Evolutionary conservation across 2,329 filamentous ascomycete genomes (phyloP).

Genomic region (Colletotrichum tropicale): DNA sequence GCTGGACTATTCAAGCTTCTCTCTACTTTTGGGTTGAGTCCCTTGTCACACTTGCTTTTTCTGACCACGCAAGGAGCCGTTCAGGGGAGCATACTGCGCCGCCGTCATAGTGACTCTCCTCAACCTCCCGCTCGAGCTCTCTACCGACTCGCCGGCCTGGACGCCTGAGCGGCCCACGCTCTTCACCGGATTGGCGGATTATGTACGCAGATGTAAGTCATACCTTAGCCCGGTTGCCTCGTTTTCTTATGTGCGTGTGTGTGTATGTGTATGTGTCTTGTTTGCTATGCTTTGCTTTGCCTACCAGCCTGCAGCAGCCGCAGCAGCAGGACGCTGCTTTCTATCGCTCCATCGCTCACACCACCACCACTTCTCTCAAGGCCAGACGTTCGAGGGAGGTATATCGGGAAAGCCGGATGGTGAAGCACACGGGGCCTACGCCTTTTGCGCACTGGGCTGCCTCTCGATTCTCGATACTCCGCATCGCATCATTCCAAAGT

Average conservation of each 20-base stretch:
- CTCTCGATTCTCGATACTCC: slow-evolving; percentile 85
- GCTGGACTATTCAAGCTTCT: neutral
- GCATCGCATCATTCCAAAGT: slow-evolving; percentile 74
- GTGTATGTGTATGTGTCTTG: neutral
- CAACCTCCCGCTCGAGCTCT: slow-evolving; percentile 80
- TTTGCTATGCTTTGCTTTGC: neutral
- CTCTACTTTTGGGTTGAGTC: neutral
- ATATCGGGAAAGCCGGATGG: slow-evolving; percentile 84
- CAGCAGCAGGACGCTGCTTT: neutral
- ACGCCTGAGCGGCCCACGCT: slow-evolving; percentile 67
- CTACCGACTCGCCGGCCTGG: slow-evolving; percentile 72
- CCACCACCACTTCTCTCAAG: slow-evolving; percentile 41
- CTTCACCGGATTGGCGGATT: slow-evolving; percentile 76
- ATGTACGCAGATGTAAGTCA: slow-evolving; percentile 77
- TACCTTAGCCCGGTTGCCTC: slow-evolving; percentile 17
- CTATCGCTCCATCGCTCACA: neutral
- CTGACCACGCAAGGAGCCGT: slow-evolving; percentile 19
- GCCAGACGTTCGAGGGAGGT: slow-evolving; percentile 94
- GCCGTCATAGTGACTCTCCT: slow-evolving; percentile 84
- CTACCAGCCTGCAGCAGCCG: neutral
- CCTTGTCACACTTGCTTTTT: neutral
- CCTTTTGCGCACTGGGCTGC: slow-evolving; percentile 91
- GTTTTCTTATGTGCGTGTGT: neutral
- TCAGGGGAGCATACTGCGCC: slow-evolving; percentile 88
- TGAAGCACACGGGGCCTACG: slow-evolving; percentile 96